Base-by-base conservation (phyloP, 2,329 filamentous ascomycete species). In the Aspergillus tubingensis region DNA sequence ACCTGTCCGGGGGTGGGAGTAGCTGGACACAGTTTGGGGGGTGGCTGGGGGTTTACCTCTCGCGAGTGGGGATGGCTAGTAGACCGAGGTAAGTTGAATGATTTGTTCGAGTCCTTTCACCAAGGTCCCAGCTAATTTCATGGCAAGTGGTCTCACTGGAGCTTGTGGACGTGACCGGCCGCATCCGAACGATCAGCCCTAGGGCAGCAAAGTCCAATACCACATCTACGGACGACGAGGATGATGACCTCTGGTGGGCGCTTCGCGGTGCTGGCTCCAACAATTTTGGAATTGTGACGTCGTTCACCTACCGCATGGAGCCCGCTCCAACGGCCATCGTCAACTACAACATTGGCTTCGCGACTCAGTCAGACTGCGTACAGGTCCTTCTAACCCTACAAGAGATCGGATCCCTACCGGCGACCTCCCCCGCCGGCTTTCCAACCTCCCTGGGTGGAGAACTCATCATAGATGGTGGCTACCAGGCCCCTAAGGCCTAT, bases 51-150 rank as follows among this genome's bases (percentile, higher is more conserved):
- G 5, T 60, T 32, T 38, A 27, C 53, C 1, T 60, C 58, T 13
- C 44, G 58, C 2, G 51, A 60, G 51, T 60, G 58, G 58, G 58
- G 58, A 11, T 60, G 58, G 58, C 53, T 60, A 17, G 53, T 60
- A 8, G 58, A 60, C 11, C 38, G 38, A 11, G 32, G 58, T 60
- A 43, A 52, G 58, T 60, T 17, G 32, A 36, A 36, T 36, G 32
- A 6, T 36, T 6, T 5, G 11, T 36, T 11, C 6, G 2, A 21
- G 3, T n/a, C 8, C 58, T 60, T 21, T 5, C 19, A 1, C 7
- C 7, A 44, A 5, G 4, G 6, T 8, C 41, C 4, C 5, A 23
- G 17, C 41, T 44, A 44, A 44, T 6, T 11, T 6, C n/a, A 11
- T 15, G 17, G 10, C 19, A 44, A 44, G 41, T 44, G 17, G 41